phyloP scores from a whole-genome alignment of 1,284 basidiomycete species.

The Cutaneotrichosporon mucoides region DNA sequence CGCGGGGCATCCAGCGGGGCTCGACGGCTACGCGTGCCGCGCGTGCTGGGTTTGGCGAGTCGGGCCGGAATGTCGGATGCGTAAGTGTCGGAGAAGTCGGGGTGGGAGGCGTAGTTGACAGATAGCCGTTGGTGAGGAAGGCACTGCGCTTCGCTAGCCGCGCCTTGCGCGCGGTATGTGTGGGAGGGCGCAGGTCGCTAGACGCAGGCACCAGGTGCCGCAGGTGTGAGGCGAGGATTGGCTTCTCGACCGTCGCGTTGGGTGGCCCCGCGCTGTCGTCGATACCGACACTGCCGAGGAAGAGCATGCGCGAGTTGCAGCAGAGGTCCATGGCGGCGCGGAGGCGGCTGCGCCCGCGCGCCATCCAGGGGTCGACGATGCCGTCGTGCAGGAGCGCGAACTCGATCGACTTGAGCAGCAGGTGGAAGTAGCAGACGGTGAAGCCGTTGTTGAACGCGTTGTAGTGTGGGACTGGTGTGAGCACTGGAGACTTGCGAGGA shows the following conservation, averaged over 20 bases:
- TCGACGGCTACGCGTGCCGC: no score
- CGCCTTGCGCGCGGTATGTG: not conserved
- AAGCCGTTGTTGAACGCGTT: slow-evolving; percentile 37
- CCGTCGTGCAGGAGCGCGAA: slow-evolving; percentile 30
- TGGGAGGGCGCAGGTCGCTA: not conserved
- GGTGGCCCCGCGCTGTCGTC: slow-evolving; percentile 8
- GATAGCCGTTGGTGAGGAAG: no score
- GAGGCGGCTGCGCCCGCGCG: slow-evolving; percentile 15
- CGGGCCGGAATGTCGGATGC: no score
- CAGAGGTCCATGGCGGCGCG: slow-evolving; percentile 29
- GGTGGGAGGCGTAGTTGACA: no score
- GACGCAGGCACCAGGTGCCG: slow-evolving; percentile 7
- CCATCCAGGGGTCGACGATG: slow-evolving; percentile 32
- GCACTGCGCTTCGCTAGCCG: not conserved
- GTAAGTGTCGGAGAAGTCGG: no score
- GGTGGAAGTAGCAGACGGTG: slow-evolving; percentile 30
- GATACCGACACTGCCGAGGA: slow-evolving; percentile 25
- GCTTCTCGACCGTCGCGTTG: not conserved
- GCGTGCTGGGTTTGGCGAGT: no score
- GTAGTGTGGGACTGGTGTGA: slow-evolving; percentile 25
- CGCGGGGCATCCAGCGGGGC: not conserved
- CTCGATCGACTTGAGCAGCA: slow-evolving; percentile 34
- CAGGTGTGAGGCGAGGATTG: slow-evolving; percentile 21
- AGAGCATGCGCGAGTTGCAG: slow-evolving; percentile 34
- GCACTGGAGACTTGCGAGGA: not conserved